Percentiles rank a stretch among this genome's conserved stretches.
phyloP scores from a whole-genome alignment of 2,329 filamentous ascomycete species.

The Tympanopsis confertula region DNA sequence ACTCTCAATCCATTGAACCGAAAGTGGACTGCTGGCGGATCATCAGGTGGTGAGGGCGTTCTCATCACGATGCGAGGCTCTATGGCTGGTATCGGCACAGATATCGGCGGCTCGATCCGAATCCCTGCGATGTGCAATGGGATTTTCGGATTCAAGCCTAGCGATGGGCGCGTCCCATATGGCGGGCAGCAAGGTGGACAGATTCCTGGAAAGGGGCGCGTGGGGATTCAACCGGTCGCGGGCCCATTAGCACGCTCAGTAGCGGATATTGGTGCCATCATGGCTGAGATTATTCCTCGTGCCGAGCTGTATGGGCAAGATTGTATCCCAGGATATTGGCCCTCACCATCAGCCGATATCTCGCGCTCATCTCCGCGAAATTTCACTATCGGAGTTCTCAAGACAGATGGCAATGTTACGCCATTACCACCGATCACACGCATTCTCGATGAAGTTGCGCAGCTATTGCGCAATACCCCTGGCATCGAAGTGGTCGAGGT shows the following conservation, averaged over 20 bases:
- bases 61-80: slow-evolving; percentile 8
- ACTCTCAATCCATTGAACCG: slow-evolving; percentile 25
- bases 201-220: slow-evolving; percentile 40
- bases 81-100: slow-evolving; percentile 9
- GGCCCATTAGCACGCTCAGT: slow-evolving; percentile 14
- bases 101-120: slow-evolving; percentile 15
- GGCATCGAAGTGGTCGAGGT: slow-evolving; percentile 48
- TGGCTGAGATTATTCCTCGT: slow-evolving; percentile 23
- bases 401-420: neutral
- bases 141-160: slow-evolving; percentile 17
- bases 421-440: neutral
- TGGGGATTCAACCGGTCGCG: slow-evolving; percentile 29
- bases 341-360: slow-evolving; percentile 9
- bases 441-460: neutral
- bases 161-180: slow-evolving; percentile 17
- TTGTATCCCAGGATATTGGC: slow-evolving; percentile 31
- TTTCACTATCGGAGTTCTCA: neutral
- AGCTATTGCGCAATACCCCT: neutral
- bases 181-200: slow-evolving; percentile 25
- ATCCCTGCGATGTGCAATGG: slow-evolving; percentile 16
- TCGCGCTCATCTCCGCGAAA: too few relatives aligned
- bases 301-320: slow-evolving; percentile 17
- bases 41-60: slow-evolving; percentile 17
- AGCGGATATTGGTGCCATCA: slow-evolving; percentile 22
- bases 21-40: slow-evolving; percentile 17